phyloP scores from a whole-genome alignment of 2,329 filamentous ascomycete species.

The Tolypocladium endophyticum region DNA sequence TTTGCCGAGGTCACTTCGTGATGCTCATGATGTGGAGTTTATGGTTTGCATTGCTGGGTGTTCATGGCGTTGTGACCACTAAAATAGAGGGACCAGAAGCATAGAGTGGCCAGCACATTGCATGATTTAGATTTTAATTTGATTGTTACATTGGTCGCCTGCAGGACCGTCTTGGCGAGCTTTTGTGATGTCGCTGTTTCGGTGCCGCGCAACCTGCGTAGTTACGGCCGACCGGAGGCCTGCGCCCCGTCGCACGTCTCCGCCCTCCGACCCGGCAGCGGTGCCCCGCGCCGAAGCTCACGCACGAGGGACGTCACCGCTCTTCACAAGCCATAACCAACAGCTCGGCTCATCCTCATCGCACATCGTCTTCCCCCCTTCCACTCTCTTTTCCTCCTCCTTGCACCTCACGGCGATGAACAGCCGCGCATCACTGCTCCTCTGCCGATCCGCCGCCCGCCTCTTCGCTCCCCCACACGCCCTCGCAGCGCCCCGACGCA shows the following conservation, averaged over 20 bases:
- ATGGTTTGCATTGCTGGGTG: not conserved
- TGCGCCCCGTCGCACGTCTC: not conserved
- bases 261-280: not conserved
- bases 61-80: not conserved
- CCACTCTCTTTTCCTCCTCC: not conserved
- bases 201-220: not conserved
- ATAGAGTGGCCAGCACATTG: not conserved
- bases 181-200: not conserved
- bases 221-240: not conserved
- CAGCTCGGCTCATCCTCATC: not conserved
- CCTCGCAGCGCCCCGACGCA: not conserved
- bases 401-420: not conserved
- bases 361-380: not conserved
- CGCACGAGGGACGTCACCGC: not conserved
- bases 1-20: constrained; percentile 61
- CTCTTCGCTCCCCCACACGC: not conserved
- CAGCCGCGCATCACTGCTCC: not conserved
- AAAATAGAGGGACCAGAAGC: not conserved
- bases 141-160: not conserved
- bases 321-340: not conserved
- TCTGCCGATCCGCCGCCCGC: not conserved
- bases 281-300: not conserved
- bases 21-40: not conserved
- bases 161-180: not conserved
- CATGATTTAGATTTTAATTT: not conserved